Conservation (phyloP, 73 alveolate genomes). For the Blepharisma japonicum region DNA sequence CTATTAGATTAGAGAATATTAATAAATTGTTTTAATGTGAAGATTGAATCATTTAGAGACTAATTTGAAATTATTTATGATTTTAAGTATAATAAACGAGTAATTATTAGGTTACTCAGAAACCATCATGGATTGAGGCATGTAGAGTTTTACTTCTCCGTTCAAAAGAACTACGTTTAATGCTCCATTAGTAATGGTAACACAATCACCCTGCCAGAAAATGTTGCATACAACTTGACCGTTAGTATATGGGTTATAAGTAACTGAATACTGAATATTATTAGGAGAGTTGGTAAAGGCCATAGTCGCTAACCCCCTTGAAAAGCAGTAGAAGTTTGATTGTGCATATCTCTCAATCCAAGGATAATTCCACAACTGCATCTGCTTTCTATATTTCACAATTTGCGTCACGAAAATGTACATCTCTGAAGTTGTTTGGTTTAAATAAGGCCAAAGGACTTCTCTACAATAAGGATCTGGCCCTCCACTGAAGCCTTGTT, state of each 20-base stretch:
- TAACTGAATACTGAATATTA: constrained; percentile 4
- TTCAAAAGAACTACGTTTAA: constrained; percentile 36
- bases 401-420: neutral
- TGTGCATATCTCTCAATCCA: constrained; percentile 46
- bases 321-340: constrained; percentile 53
- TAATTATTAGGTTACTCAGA: no score
- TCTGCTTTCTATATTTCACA: constrained; percentile 24
- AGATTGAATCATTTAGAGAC: no score
- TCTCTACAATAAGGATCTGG: constrained; percentile 93
- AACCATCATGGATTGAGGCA: no score
- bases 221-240: constrained; percentile 59
- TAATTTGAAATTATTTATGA: no score
- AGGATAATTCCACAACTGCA: neutral
- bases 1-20: no score
- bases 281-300: constrained; percentile 38
- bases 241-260: constrained; percentile 26
- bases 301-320: constrained; percentile 51
- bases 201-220: constrained; percentile 45
- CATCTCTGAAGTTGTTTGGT: neutral
- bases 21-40: no score
- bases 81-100: no score
- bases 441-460: constrained; percentile 59
- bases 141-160: constrained; percentile 50
- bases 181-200: constrained; percentile 38
- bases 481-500: constrained; percentile 91